Evolutionary conservation across 768 basidiomycete genomes (phyloP).

Genomic region (Leccinum arenicola): DNA sequence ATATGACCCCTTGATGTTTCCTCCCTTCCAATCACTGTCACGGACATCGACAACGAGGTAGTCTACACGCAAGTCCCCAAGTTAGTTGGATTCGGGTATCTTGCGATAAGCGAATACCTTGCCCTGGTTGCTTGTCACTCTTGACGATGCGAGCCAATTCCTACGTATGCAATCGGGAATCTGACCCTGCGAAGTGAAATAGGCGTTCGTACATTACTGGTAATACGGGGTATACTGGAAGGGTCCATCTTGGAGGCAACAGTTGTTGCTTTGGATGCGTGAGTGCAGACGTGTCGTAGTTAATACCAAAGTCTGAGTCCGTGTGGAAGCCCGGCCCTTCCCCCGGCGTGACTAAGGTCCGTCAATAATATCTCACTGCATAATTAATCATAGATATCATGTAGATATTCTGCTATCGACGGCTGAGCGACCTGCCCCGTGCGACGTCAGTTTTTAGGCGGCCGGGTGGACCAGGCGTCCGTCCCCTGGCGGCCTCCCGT

Average conservation of each 20-base stretch:
- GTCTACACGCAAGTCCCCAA: constrained; percentile 34
- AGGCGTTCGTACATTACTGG: constrained; percentile 16
- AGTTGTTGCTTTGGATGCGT: constrained; percentile 2
- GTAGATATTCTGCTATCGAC: constrained; percentile 17
- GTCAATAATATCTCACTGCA: constrained; percentile 7
- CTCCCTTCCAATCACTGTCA: constrained; percentile 77
- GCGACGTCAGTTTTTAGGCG: constrained; percentile 13
- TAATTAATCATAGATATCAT: constrained; percentile 7
- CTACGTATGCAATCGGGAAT: constrained; percentile 37
- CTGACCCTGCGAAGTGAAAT: background rate
- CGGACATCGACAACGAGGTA: constrained; percentile 81
- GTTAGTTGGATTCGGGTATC: background rate
- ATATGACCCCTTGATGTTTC: constrained; percentile 67
- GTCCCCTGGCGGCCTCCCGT: constrained; percentile 17
- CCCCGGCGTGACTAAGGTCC: background rate
- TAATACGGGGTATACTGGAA: constrained; percentile 19
- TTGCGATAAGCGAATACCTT: constrained; percentile 24
- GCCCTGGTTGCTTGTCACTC: constrained; percentile 52
- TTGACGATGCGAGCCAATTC: constrained; percentile 70
- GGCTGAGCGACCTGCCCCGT: constrained; percentile 22
- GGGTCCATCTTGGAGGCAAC: constrained; percentile 15
- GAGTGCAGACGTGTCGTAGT: constrained; percentile 5
- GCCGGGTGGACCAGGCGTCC: constrained; percentile 26
- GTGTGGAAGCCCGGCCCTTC: background rate
- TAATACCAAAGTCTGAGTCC: constrained; percentile 4